Percentiles rank a stretch among this genome's conserved stretches.
Conservation (phyloP, 1,284 basidiomycete genomes). For the Amylostereum areolatum region DNA sequence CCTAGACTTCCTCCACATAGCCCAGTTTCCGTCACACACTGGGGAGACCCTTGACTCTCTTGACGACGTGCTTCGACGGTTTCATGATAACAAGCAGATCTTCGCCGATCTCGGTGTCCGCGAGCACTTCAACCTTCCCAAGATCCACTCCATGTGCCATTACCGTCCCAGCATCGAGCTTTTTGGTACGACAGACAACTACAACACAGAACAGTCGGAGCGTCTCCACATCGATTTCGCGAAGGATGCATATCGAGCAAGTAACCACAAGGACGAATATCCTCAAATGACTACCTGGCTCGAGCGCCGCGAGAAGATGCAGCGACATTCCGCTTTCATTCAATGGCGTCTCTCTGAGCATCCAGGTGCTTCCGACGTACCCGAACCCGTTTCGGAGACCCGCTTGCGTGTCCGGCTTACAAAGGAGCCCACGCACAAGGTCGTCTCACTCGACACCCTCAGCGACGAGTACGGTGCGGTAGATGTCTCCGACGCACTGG, state of each 20-base stretch:
- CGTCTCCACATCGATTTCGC: conserved; percentile 26
- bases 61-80: conserved; percentile 6
- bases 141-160: conserved; percentile 23
- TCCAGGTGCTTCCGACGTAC: not conserved
- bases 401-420: not conserved
- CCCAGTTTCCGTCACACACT: conserved; percentile 5
- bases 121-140: not conserved
- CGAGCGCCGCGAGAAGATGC: conserved; percentile 20
- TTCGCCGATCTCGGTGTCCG: conserved; percentile 15
- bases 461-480: not conserved
- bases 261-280: conserved; percentile 24
- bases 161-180: conserved; percentile 19
- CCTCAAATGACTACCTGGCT: conserved; percentile 30
- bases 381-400: not conserved
- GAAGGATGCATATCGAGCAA: conserved; percentile 25
- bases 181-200: conserved; percentile 24
- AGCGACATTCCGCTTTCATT: not conserved
- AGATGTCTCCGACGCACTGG: not conserved
- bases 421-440: not conserved
- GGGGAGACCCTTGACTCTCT: conserved; percentile 14
- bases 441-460: not conserved
- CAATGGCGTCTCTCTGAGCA: not conserved
- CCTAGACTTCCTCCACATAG: conserved; percentile 7
- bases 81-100: conserved; percentile 20
- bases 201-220: conserved; percentile 27